These are phyloP conservation scores for Phytophthora multivora DNA, from an alignment of 352 stramenopile genomes.

Conservation along the genomic window DNA sequence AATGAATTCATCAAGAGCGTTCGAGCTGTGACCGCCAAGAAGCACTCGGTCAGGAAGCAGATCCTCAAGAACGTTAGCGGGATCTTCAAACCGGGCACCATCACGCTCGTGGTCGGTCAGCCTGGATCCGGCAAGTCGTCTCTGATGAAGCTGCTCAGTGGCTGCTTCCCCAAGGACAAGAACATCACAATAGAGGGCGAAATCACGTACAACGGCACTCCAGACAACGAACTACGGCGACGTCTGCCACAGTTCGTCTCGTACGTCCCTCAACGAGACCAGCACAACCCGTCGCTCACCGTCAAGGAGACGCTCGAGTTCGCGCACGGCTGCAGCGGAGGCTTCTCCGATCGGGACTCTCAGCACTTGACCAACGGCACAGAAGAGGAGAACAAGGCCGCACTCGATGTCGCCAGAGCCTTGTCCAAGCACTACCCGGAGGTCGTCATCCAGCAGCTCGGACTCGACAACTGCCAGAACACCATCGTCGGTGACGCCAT, in stretches of 20 bases:
- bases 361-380: slow-evolving; percentile 24
- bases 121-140: slow-evolving; percentile 54
- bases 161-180: slow-evolving; percentile 36
- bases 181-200: slow-evolving; percentile 41
- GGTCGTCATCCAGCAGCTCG: slow-evolving; percentile 53
- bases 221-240: not conserved
- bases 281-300: slow-evolving; percentile 47
- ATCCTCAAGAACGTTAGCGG: slow-evolving; percentile 46
- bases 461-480: slow-evolving; percentile 58
- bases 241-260: slow-evolving; percentile 44
- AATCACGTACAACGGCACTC: slow-evolving; percentile 51
- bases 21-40: slow-evolving; percentile 27
- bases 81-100: slow-evolving; percentile 47
- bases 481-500: slow-evolving; percentile 75
- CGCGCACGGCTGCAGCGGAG: slow-evolving; percentile 48
- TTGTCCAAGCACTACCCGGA: slow-evolving; percentile 42
- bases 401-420: slow-evolving; percentile 28
- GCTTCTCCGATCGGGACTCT: slow-evolving; percentile 4
- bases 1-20: slow-evolving; percentile 31
- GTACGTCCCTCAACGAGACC: slow-evolving; percentile 46
- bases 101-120: slow-evolving; percentile 57
- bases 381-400: slow-evolving; percentile 36
- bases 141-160: slow-evolving; percentile 57
- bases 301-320: slow-evolving; percentile 65
- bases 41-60: slow-evolving; percentile 37